Base-by-base conservation (phyloP, 805 yeast genomes). In the Zygosaccharomyces lentus region DNA sequence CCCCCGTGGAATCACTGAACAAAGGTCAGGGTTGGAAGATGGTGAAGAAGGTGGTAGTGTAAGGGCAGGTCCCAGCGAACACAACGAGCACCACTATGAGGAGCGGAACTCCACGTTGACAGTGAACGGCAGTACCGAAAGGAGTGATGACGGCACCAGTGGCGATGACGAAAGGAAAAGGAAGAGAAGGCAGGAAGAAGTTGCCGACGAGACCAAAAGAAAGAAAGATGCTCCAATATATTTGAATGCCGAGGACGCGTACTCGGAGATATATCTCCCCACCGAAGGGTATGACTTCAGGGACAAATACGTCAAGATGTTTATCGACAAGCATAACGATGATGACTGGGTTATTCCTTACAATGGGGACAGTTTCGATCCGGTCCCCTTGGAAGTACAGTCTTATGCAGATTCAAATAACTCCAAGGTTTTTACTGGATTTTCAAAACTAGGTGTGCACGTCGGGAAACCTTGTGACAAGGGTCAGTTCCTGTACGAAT, bases 401-500 rank as follows among this genome's bases (percentile, higher is more conserved):
- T 66, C 81, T 0, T 76, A 79, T 46, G 67, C 82, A 1, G 93
- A 84, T 38, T 71, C 73, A 25, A 75, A 63, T 69, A 80, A 69
- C 48, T 62, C 65, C 47, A 68, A 64, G 42, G 90, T 91, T 0
- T 76, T 87, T 32, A 74, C 87, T 25, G 96, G 96, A 0, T 76
- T 87, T 34, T 74, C 87, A 2, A 81, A 78, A 51, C 62, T 84
- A 42, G 89, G 91, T 0, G 67, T 89, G 6, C 83, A 76, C 48
- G 52, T 75, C 2, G 65, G 63, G 2, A 58, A 62, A 17, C 25
- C 41, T 1, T 64, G 83, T 15, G 71, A 75, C 0, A 65, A 69
- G 34, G 77, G 75, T 15, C 73, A 78, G 1, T 68, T 77, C 3
- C 64, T 88, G 6, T 68, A 74, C 21, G 89, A 87, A 59, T 74